These are phyloP conservation scores for Gloeostereum incarnatum DNA, from an alignment of 768 basidiomycete species.

Conservation along the genomic window DNA sequence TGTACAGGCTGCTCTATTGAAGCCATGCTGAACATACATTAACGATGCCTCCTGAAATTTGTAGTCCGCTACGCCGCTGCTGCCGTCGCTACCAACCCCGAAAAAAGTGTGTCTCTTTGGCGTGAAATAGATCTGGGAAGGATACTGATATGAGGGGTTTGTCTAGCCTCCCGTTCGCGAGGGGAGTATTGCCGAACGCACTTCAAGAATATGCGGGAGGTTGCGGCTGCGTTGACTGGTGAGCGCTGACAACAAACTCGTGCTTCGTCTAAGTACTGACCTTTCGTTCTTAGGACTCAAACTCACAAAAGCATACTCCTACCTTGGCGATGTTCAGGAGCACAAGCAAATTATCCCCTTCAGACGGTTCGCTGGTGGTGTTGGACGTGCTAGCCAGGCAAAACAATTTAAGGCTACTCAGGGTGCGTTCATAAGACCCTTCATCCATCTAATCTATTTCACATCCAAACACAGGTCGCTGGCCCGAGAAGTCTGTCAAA, in stretches of 20 bases:
- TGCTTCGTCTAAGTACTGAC: neutral
- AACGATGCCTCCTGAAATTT: too few relatives aligned
- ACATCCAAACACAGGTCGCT: conserved; percentile 64
- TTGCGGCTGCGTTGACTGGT: conserved; percentile 91
- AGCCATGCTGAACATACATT: too few relatives aligned
- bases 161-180: conserved; percentile 78
- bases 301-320: conserved; percentile 89
- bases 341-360: conserved; percentile 98
- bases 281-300: conserved; percentile 57
- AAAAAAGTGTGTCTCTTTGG: conserved; percentile 68
- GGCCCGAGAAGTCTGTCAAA: conserved; percentile 98
- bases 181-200: conserved; percentile 98
- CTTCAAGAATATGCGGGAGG: conserved; percentile 99
- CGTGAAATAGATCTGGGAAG: conserved; percentile 1
- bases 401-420: conserved; percentile 96
- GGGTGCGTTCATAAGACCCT: conserved; percentile 43
- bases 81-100: conserved; percentile 81
- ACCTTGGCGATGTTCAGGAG: conserved; percentile 89
- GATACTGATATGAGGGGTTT: conserved; percentile 7
- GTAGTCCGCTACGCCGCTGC: conserved; percentile 92
- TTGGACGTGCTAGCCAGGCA: conserved; percentile 90
- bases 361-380: conserved; percentile 91
- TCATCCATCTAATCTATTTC: neutral
- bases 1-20: too few relatives aligned
- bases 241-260: conserved; percentile 1